Base-by-base conservation (phyloP, 2,329 filamentous ascomycete species). In the Clarireedia hainanense region DNA sequence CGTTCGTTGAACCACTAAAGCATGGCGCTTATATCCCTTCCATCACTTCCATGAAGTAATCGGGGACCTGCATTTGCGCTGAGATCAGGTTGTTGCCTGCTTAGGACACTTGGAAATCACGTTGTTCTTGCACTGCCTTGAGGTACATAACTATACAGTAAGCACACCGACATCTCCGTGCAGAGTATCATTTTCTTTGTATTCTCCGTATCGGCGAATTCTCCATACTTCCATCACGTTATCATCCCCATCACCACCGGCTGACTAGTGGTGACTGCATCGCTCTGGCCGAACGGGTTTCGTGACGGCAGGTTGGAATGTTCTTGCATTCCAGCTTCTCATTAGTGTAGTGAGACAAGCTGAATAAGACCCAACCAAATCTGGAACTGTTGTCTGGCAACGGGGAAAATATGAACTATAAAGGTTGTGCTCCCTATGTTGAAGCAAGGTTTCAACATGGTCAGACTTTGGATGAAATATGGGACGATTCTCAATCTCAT, bases 201-300 rank as follows among this genome's bases (percentile, higher is more conserved):
- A 54, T 54, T 49, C 51, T 54, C 52, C 52, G 52, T 20, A 23
- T 54, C 52, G 52, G 52, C 52, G 45, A 49, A 34, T 54, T 54
- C 23, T 49, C 34, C 45, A 42, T 42, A 54, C 6, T 54, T 42
- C 39, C 20, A 17, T 20, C 39, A 42, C 39, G 20, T 9, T n/a
- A 7, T 34, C 37, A 15, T 20, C 39, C n/a, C 30, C 27, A 53
- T 27, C 43, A 10, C 30, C 45, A 42, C 39, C 39, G 30, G 12
- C 30, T 12, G 12, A 34, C 9, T 34, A 34, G 10, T 34, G 30
- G 30, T 34, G 30, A 34, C 30, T 34, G 30, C 30, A 9, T 34
- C 30, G 30, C 30, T 34, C 30, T 34, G 30, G 30, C 30, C 30
- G 30, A 24, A 46, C 42, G 42, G 42, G 15, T 46, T 17, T 46